These are phyloP conservation scores for Zychaea mexicana DNA, from an alignment of 371 early-diverging fungal species.

Conservation along the genomic window DNA sequence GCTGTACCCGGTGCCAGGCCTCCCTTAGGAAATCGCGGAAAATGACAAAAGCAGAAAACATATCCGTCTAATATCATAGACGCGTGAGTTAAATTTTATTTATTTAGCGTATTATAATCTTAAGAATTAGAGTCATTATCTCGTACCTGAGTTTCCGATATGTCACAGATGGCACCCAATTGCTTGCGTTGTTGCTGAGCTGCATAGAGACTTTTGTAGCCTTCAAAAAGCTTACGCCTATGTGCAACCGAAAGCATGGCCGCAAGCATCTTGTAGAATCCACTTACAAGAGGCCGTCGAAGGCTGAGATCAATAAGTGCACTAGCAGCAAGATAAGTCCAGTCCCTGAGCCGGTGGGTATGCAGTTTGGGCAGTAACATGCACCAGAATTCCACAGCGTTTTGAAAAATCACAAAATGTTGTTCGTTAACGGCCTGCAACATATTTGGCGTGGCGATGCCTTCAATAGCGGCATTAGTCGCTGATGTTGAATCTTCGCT, in stretches of 20 bases:
- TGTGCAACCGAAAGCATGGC: slow-evolving; percentile 51
- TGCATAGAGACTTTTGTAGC: slow-evolving; percentile 13
- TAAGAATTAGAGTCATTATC: background rate
- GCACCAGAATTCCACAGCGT: slow-evolving; percentile 71
- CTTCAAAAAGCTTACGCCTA: slow-evolving; percentile 38
- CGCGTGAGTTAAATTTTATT: no score
- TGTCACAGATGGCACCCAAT: background rate
- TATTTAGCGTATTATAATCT: background rate
- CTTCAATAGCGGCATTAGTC: background rate
- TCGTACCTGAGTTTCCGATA: slow-evolving; percentile 10
- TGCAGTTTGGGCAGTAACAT: slow-evolving; percentile 52
- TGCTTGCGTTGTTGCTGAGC: slow-evolving; percentile 5
- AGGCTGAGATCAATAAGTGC: slow-evolving; percentile 56
- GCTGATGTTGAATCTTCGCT: background rate
- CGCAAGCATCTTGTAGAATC: slow-evolving; percentile 73
- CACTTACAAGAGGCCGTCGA: slow-evolving; percentile 68
- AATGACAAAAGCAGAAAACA: slow-evolving; percentile 32
- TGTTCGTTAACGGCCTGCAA: slow-evolving; percentile 61
- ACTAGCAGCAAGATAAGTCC: slow-evolving; percentile 62
- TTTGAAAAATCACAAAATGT: slow-evolving; percentile 72
- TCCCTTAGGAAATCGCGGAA: slow-evolving; percentile 60
- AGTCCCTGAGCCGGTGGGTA: slow-evolving; percentile 48
- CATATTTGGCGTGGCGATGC: background rate
- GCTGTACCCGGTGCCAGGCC: slow-evolving; percentile 62
- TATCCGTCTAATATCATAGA: slow-evolving; percentile 9